A percentile compares a stretch with the other conserved stretches of the same genome.
These are phyloP conservation scores for Haematococcus lacustris DNA, from an alignment of 139 green algal species.

Conservation along the genomic window DNA sequence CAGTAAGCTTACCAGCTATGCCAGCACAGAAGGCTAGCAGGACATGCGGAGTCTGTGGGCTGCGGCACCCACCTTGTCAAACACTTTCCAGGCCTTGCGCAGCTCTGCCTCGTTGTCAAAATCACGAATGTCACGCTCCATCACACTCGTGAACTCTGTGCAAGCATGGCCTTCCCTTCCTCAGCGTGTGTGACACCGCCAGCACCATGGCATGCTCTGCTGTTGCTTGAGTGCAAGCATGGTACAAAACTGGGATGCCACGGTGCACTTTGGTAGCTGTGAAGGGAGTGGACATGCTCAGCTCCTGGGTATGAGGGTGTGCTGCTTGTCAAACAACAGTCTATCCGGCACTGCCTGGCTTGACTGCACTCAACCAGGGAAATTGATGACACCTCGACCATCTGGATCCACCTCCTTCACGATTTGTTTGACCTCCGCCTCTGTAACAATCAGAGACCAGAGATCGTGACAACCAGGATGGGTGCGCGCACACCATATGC, in stretches of 20 bases:
- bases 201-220: neutral
- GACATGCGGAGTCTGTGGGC: too few relatives aligned
- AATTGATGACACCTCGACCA: slow-evolving; percentile 21
- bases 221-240: neutral
- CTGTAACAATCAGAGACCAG: too few relatives aligned
- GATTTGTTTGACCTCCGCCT: slow-evolving; percentile 24
- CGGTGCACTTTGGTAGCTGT: too few relatives aligned
- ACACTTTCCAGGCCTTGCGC: slow-evolving; percentile 31
- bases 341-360: too few relatives aligned
- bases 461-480: too few relatives aligned
- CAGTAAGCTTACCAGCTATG: too few relatives aligned
- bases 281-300: neutral
- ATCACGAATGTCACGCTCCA: slow-evolving; percentile 25
- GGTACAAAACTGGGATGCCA: neutral
- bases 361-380: too few relatives aligned
- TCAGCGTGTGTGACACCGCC: neutral
- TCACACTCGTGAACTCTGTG: slow-evolving; percentile 31
- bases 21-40: too few relatives aligned
- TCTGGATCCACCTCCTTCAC: slow-evolving; percentile 28
- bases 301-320: neutral
- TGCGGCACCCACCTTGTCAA: slow-evolving; percentile 6
- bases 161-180: neutral
- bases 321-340: neutral
- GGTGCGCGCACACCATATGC: too few relatives aligned
- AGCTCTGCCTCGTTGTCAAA: slow-evolving; percentile 42